phyloP scores from a whole-genome alignment of 2,329 filamentous ascomycete genomes.

The Xylaria sp. region DNA sequence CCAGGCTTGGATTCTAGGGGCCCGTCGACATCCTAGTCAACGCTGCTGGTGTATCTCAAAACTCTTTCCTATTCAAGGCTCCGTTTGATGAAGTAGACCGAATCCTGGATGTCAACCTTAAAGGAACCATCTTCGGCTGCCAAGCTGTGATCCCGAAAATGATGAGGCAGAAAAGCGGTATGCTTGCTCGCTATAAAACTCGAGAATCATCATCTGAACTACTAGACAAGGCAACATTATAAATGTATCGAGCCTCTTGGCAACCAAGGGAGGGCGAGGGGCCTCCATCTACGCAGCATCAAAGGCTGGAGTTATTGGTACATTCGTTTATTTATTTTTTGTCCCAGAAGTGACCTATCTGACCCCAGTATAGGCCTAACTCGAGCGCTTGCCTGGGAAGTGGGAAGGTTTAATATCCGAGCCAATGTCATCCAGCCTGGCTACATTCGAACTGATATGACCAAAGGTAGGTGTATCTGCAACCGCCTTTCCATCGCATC shows the following conservation, averaged over 20 bases:
- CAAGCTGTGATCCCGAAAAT: constrained; percentile 56
- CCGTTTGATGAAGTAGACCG: constrained; percentile 55
- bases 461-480: constrained; percentile 60
- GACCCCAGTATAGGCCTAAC: constrained; percentile 63
- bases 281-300: constrained; percentile 77
- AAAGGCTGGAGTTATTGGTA: constrained; percentile 79
- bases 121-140: constrained; percentile 67
- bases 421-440: constrained; percentile 84
- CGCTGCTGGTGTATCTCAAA: constrained; percentile 75
- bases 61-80: constrained; percentile 65
- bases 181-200: background rate
- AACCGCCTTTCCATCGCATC: constrained; percentile 15
- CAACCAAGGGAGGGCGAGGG: constrained; percentile 70
- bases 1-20: constrained; percentile 20
- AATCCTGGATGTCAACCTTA: constrained; percentile 73
- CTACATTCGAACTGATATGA: constrained; percentile 84
- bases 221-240: constrained; percentile 68
- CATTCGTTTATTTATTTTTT: background rate
- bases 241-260: constrained; percentile 81
- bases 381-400: constrained; percentile 67
- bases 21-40: constrained; percentile 72
- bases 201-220: background rate
- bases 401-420: constrained; percentile 66
- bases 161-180: constrained; percentile 46
- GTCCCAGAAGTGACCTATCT: constrained; percentile 24